Conservation (phyloP, 208 protist species). For the Leishmania major region DNA sequence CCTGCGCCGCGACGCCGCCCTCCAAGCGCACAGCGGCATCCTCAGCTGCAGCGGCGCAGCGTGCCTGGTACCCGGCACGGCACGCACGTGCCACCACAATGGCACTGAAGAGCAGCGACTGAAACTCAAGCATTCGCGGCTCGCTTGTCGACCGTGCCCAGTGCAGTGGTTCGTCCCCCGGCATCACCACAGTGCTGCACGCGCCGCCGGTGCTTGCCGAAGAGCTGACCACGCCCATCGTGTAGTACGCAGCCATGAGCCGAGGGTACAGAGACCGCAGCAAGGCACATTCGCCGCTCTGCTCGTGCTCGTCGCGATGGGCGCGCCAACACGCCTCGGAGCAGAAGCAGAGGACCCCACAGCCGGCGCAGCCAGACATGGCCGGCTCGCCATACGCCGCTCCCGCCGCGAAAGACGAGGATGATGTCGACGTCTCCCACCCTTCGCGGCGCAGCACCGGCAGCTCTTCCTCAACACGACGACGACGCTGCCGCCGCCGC, state of each 20-base stretch:
- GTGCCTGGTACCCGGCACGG: slow-evolving; percentile 7
- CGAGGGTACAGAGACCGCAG: slow-evolving; percentile 53
- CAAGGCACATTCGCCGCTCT: slow-evolving; percentile 52
- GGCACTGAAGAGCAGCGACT: slow-evolving; percentile 46
- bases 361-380: slow-evolving; percentile 54
- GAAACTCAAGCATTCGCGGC: slow-evolving; percentile 51
- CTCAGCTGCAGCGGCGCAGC: not conserved
- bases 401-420: not conserved
- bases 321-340: slow-evolving; percentile 47
- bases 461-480: not conserved
- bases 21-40: not conserved
- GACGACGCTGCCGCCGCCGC: slow-evolving; percentile 19
- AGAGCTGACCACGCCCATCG: slow-evolving; percentile 7
- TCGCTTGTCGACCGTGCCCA: slow-evolving; percentile 56
- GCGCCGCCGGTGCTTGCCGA: not conserved
- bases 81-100: slow-evolving; percentile 26
- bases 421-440: slow-evolving; percentile 4
- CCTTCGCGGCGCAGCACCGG: slow-evolving; percentile 20
- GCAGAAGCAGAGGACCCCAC: slow-evolving; percentile 70
- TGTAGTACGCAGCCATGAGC: slow-evolving; percentile 60
- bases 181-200: slow-evolving; percentile 23
- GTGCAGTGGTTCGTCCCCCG: slow-evolving; percentile 38
- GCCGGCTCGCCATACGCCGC: slow-evolving; percentile 6
- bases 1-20: too few relatives aligned
- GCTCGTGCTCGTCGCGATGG: slow-evolving; percentile 35